phyloP scores from a whole-genome alignment of 768 basidiomycete genomes.

The Cystobasidium onofrii region DNA sequence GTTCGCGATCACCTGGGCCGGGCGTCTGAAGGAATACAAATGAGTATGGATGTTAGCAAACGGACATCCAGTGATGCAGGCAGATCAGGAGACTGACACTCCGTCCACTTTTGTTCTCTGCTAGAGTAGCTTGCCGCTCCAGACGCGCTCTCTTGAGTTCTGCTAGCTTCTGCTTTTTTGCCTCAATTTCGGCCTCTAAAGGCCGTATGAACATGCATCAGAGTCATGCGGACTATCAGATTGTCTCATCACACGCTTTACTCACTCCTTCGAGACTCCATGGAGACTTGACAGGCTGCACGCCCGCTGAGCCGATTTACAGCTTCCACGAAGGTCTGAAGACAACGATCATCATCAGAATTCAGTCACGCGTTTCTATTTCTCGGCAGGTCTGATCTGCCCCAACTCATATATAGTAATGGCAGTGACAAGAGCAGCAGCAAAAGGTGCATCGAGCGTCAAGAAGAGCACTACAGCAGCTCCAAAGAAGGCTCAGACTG shows the following conservation, averaged over 20 bases:
- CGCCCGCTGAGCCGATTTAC: not conserved
- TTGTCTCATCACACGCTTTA: not conserved
- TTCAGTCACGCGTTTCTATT: not conserved
- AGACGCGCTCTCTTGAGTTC: slow-evolving; percentile 22
- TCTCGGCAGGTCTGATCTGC: not conserved
- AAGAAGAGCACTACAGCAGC: not conserved
- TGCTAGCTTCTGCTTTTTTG: slow-evolving; percentile 24
- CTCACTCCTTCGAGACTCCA: slow-evolving; percentile 29
- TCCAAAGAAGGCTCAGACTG: not conserved
- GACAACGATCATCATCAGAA: not conserved
- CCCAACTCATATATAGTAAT: not conserved
- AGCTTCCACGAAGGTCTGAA: not conserved
- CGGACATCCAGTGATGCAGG: no score
- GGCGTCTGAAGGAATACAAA: slow-evolving; percentile 14
- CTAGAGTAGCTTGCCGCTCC: slow-evolving; percentile 23
- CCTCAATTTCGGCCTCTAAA: slow-evolving; percentile 30
- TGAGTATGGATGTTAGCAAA: no score
- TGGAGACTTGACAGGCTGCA: not conserved
- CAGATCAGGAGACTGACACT: slow-evolving; percentile 8
- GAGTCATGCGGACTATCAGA: not conserved
- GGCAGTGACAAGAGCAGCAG: slow-evolving; percentile 20
- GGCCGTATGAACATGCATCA: not conserved
- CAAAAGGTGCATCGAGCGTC: not conserved
- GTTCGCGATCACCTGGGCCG: slow-evolving; percentile 25
- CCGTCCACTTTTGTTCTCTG: slow-evolving; percentile 28